A percentile compares a stretch with the other conserved stretches of the same genome.
phyloP scores from a whole-genome alignment of 805 yeast species.

The Ogataea trehaloabstinens region DNA sequence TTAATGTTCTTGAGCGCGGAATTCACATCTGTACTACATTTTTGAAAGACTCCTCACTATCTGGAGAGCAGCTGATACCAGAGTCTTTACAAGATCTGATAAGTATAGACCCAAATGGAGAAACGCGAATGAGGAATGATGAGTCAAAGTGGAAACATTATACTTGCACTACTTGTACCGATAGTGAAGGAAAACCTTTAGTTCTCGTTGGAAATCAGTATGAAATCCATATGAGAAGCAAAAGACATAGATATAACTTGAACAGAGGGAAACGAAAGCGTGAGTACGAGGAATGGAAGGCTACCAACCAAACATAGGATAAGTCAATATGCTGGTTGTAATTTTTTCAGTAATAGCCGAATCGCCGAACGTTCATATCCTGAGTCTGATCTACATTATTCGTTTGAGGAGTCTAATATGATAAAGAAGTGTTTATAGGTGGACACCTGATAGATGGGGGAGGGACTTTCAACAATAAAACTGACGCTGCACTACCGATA shows the following conservation, averaged over 20 bases:
- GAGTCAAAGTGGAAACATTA: constrained; percentile 59
- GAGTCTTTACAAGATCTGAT: constrained; percentile 11
- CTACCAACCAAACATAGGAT: no score
- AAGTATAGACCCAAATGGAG: constrained; percentile 6
- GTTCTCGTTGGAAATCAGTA: constrained; percentile 76
- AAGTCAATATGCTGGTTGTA: neutral
- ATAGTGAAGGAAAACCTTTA: constrained; percentile 50
- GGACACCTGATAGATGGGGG: no score
- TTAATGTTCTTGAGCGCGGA: constrained; percentile 57
- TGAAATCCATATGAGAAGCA: constrained; percentile 63
- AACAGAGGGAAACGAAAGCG: constrained; percentile 48
- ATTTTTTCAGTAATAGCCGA: neutral
- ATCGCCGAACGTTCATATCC: neutral
- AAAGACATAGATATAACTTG: constrained; percentile 60
- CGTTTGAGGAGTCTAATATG: no score
- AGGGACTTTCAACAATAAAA: no score
- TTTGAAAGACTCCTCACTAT: constrained; percentile 10
- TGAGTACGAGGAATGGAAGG: constrained; percentile 47
- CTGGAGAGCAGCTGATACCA: constrained; percentile 16
- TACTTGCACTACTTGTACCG: constrained; percentile 64
- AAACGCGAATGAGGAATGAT: constrained; percentile 10
- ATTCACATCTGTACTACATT: constrained; percentile 40
- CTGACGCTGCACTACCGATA: no score
- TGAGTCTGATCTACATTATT: no score
- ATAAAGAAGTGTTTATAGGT: no score